Base-by-base conservation (phyloP, 208 protist species). In the Porcisia deanei region DNA sequence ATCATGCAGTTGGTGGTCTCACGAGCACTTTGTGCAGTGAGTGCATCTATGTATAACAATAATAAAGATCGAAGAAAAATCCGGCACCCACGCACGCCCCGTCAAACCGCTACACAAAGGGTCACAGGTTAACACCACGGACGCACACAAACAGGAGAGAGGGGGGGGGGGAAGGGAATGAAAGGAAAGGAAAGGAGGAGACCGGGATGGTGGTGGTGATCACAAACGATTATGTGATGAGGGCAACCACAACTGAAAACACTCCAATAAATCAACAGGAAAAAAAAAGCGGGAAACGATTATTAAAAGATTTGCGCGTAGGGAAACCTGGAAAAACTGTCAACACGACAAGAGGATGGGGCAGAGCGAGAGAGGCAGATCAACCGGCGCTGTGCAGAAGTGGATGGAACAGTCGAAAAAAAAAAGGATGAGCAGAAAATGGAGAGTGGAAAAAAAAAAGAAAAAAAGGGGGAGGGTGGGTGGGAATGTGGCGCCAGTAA, bases 201-300 rank as follows among this genome's bases (percentile, higher is more conserved):
- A 30, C 30, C 7, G 57, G 57, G 57, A 12, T 60, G 57, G 57
- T 22, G 57, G 45, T 39, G 20, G n/a, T 47, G 47, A 52, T 52
- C 47, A 52, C 47, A 5, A 52, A 12, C 10, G 10, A 52, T 52
- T 5, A 5, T 52, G 47, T 12, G 47, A 12, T 12, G 47, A 52
- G 10, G 47, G 47, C 10, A 52, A 12, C 10, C 10, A 52, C 10
- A 52, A 52, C 10, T 14, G 10, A 52, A 70, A 30, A 53, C 0
- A 54, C 57, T 9, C 9, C 53, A 67, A 77, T 10, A 77, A 68
- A 79, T 2, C 70, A 70, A 69, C 52, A 66, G 10, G 49, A 69
- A 70, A 20, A 47, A 37, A 30, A 10, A 60, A n/a, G 25, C 4
- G 25, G 25, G 14, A 3, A 60, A 25, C 4, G 14, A 25, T 9